Base-by-base conservation (phyloP, 2,329 filamentous ascomycete species). In the Pestalotiopsis sp. region DNA sequence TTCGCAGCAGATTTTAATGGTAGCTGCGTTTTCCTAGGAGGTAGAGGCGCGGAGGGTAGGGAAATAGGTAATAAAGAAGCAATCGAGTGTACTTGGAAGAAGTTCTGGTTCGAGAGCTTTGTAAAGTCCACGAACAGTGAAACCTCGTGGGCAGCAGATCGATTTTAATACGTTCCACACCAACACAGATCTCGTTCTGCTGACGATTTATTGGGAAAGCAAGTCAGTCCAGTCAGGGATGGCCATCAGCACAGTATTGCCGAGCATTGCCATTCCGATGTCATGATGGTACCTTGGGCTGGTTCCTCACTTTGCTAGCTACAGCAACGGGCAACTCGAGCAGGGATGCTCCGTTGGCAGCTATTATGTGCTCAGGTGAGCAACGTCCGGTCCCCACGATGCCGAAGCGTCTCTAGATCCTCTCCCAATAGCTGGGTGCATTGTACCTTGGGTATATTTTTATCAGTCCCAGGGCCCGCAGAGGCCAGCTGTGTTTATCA, bases 321-420 rank as follows among this genome's bases (percentile, higher is more conserved):
- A 69, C 68, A 64, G 62, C 62, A 68, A 68, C 65, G 41, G 31
- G 62, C 61, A 65, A 45, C 20, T 57, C 49, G 68, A 62, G 45
- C 68, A 67, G 68, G 68, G 68, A 67, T 69, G 59, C 25, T 67
- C 56, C 52, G 63, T 36, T 31, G 23, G 57, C 49, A 66, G 64
- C 39, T 31, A 27, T 61, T 17, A 14, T 36, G 25, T 65, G 65
- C 65, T 68, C 56, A 66, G 65, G 68, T 65, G 65, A 67, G 52
- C 45, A 65, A 9, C 45, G 45, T n/a, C 27, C 27, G 66, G 66
- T 63, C 64, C 27, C 68, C 68, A 67, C 68, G 68, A 69, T 69
- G 45, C 56, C 14, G 14, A 52, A 20, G 45, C 45, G 57, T 61
- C 31, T 61, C 27, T 61, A 17, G 23, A 39, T 39, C 11, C 17